Conservation (phyloP, 495 filamentous ascomycete species). For the Platismatia glauca region DNA sequence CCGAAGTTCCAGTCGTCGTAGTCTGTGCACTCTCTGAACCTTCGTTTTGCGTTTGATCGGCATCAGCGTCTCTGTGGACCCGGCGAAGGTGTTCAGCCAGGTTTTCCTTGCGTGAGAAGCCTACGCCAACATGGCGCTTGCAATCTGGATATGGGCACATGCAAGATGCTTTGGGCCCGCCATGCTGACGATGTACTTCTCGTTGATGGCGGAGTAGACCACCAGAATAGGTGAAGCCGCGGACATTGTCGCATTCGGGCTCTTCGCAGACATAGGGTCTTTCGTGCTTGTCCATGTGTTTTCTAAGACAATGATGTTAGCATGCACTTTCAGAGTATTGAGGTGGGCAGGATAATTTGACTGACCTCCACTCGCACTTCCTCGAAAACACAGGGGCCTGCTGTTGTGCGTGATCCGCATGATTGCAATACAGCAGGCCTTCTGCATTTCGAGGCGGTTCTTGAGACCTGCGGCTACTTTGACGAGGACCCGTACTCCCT, state of each 20-base stretch:
- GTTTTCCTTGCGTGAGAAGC: slow-evolving; percentile 86
- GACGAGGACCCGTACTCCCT: slow-evolving; percentile 36
- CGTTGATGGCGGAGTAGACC: slow-evolving; percentile 81
- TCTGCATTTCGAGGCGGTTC: slow-evolving; percentile 56
- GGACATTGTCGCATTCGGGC: slow-evolving; percentile 72
- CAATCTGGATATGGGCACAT: slow-evolving; percentile 78
- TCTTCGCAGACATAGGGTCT: slow-evolving; percentile 77
- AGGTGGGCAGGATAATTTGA: slow-evolving; percentile 19
- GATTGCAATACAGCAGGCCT: slow-evolving; percentile 63
- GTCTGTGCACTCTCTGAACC: not conserved
- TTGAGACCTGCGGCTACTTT: slow-evolving; percentile 37
- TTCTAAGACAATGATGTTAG: slow-evolving; percentile 41
- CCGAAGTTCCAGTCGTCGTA: not conserved
- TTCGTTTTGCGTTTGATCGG: not conserved
- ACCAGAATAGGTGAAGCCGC: slow-evolving; percentile 88
- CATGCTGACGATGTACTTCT: slow-evolving; percentile 81
- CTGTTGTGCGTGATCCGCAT: slow-evolving; percentile 47
- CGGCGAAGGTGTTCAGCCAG: slow-evolving; percentile 68
- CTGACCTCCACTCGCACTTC: slow-evolving; percentile 91
- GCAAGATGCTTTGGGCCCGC: slow-evolving; percentile 70
- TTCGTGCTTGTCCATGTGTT: slow-evolving; percentile 97
- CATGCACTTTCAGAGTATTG: not conserved
- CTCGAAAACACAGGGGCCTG: slow-evolving; percentile 56
- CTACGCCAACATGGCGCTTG: slow-evolving; percentile 71
- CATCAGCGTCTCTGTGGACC: slow-evolving; percentile 17